Conservation (phyloP, 768 basidiomycete genomes). For the Kwoniella mangroviensis region DNA sequence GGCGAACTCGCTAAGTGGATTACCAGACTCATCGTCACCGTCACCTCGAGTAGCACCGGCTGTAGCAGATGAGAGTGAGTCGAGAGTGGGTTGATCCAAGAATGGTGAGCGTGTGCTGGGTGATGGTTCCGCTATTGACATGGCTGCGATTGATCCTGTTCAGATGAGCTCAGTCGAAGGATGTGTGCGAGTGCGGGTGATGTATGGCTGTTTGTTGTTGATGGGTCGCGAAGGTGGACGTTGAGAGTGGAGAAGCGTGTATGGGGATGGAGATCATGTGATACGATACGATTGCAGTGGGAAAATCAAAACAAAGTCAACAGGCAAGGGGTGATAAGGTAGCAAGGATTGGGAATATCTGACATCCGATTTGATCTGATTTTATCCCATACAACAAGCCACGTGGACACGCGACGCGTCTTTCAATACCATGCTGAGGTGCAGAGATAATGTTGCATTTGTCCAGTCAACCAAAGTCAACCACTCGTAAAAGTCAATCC, state of each 20-base stretch:
- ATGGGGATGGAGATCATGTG: constrained; percentile 21
- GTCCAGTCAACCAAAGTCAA: constrained; percentile 25
- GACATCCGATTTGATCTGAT: neutral
- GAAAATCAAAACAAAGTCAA: neutral
- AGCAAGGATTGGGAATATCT: neutral
- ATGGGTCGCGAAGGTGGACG: constrained; percentile 14
- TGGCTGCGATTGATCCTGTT: neutral
- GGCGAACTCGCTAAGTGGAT: constrained; percentile 41
- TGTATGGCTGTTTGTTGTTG: constrained; percentile 4
- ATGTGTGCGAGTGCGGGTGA: neutral
- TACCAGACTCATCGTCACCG: constrained; percentile 3
- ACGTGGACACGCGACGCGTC: constrained; percentile 24
- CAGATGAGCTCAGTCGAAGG: neutral
- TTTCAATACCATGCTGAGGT: neutral
- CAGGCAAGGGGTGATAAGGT: neutral
- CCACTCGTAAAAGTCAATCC: neutral
- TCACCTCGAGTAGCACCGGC: constrained; percentile 8
- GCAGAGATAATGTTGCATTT: constrained; percentile 8
- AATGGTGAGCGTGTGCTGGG: constrained; percentile 12
- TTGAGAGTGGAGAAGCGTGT: constrained; percentile 23
- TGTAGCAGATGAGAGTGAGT: constrained; percentile 19
- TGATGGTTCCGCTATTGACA: constrained; percentile 14
- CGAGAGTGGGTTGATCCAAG: constrained; percentile 28
- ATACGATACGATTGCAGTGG: neutral
- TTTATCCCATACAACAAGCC: constrained; percentile 15